These are phyloP conservation scores for Hericium rajendrae DNA, from an alignment of 768 basidiomycete genomes.

Conservation along the genomic window DNA sequence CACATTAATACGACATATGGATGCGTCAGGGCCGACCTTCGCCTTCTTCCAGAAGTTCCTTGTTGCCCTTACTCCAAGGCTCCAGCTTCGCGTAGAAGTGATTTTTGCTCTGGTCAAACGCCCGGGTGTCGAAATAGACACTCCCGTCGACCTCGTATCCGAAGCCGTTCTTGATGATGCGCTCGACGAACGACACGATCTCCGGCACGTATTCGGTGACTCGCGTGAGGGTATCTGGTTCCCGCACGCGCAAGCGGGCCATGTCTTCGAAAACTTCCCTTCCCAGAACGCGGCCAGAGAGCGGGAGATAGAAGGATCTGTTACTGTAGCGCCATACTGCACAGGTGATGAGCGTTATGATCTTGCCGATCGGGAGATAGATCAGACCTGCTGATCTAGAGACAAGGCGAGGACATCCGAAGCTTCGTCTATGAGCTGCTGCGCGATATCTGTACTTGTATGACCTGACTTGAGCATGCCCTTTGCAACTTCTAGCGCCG, in stretches of 20 bases:
- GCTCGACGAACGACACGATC: constrained; percentile 81
- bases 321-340: constrained; percentile 71
- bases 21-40: constrained; percentile 51
- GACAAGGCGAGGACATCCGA: constrained; percentile 66
- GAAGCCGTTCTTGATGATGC: constrained; percentile 80
- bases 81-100: constrained; percentile 93
- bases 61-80: constrained; percentile 93
- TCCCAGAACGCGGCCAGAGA: constrained; percentile 85
- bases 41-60: constrained; percentile 80
- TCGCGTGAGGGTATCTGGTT: constrained; percentile 85
- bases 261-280: constrained; percentile 85
- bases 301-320: constrained; percentile 79
- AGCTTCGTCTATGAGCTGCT: constrained; percentile 59
- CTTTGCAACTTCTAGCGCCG: constrained; percentile 45
- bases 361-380: constrained; percentile 4
- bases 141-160: constrained; percentile 70
- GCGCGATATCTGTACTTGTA: constrained; percentile 34
- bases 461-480: constrained; percentile 31
- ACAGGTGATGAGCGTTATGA: constrained; percentile 6
- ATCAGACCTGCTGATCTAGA: constrained; percentile 61
- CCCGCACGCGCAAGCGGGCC: constrained; percentile 74
- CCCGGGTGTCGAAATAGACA: constrained; percentile 84
- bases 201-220: constrained; percentile 97
- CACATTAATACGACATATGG: background rate
- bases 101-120: constrained; percentile 65